Conservation (phyloP, 2,329 filamentous ascomycete genomes). For the Rutstroemia sp. region DNA sequence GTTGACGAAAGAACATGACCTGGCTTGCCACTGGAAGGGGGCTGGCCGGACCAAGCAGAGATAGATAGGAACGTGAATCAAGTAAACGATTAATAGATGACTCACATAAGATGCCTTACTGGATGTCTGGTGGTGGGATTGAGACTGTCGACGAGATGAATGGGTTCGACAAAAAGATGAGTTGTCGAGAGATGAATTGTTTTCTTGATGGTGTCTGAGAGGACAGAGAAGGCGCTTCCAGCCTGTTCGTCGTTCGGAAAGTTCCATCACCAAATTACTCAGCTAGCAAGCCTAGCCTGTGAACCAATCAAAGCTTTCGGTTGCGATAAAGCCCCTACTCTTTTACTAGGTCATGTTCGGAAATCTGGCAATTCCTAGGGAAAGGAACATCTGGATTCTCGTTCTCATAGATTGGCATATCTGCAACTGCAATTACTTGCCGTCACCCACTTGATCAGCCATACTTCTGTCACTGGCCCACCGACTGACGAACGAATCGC, state of each 20-base stretch:
- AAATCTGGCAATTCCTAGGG: neutral
- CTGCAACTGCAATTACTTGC: neutral
- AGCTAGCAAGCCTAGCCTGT: neutral
- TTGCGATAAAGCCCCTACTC: neutral
- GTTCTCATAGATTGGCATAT: no score
- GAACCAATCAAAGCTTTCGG: neutral
- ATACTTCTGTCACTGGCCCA: no score
- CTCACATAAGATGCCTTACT: no score
- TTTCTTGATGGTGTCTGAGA: conserved; percentile 9
- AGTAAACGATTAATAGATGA: no score
- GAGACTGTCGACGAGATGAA: conserved; percentile 7
- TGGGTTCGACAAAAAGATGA: conserved; percentile 9
- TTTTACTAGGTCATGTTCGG: neutral
- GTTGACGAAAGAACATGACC: neutral
- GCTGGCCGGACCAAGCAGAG: neutral
- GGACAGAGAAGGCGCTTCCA: conserved; percentile 18
- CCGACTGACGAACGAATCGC: no score
- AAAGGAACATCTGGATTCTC: neutral
- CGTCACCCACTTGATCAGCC: no score
- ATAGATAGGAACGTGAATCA: no score
- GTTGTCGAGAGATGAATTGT: neutral
- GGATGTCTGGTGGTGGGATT: neutral
- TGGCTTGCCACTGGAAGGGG: conserved; percentile 5
- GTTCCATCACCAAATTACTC: neutral
- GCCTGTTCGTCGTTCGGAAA: neutral